Evolutionary conservation across 2,329 filamentous ascomycete genomes (phyloP), one percentile per base, ranked within the genome.

Genomic region (Cercospora nicotianae): DNA sequence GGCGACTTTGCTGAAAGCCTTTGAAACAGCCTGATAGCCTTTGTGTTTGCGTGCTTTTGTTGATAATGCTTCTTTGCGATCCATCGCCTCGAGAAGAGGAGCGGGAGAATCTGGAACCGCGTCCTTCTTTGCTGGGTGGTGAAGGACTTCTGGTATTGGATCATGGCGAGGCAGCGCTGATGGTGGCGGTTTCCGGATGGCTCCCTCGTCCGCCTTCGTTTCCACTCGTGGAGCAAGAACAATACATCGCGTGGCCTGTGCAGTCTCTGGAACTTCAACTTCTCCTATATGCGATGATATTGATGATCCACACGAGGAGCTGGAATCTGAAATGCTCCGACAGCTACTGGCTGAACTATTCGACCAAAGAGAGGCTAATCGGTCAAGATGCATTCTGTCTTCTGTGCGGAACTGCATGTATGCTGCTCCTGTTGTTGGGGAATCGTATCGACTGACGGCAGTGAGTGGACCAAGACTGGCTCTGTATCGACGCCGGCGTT

Each of bases 321-420:
- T 63, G 13, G 28, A 20, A n/a, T 53, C 42, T 55, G 60, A 63
- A 13, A 63, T 30, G 45, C 60, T 63, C 7, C 60, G 10, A 28
- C 60, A 63, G 42, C 60, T 63, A 18, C 60, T 63, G 10, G n/a
- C 55, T 23, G 55, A 59, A 23, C 39, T 53, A n/a, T 16, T 53
- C 10, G 60, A 63, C 42, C 39, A 53, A 9, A 53, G 42, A 7
- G 60, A 18, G 42, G 60, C 55, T 36, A 45, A 9, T 18, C 10
- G 42, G n/a, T 63, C 23, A 30, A 18, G 42, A 10, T 63, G 60
- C 10, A 53, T 3, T 53, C 23, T 31, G 39, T 63, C 45, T 20
- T 36, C 30, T 12, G 28, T 12, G 30, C 30, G 60, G 8, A 63
- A 28, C 28, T 63, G 60, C 42, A 28, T 51, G 16, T 63, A 48